Base-by-base conservation (phyloP, 2,329 filamentous ascomycete genomes). In the Xylaria polymorpha region DNA sequence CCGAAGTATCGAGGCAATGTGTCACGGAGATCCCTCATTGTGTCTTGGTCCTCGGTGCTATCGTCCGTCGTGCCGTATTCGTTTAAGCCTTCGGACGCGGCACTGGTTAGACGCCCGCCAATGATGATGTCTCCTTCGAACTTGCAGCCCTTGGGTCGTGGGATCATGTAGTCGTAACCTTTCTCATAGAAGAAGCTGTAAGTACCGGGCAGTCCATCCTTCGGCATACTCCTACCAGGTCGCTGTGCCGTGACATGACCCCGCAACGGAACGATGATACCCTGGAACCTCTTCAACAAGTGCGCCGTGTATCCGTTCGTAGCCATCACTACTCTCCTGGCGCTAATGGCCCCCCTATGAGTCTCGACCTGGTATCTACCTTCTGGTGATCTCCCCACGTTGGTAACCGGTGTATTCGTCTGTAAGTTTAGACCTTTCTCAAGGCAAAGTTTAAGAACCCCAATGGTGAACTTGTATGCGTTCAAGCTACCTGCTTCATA, bases 151-250 rank as follows among this genome's bases (percentile, higher is more conserved):
- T 81, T 77, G 0, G 85, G 85, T 1, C 87, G 83, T 1, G 86
- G 83, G 9, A 92, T 86, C 83, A 92, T 88, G 77, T 92, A 92
- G 69, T 92, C 90, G 74, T 90, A 91, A 0, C 89, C 88, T 29
- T 81, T 79, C 1, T 82, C 81, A 74, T 88, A 89, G 32, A 90
- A 86, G 71, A 92, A 89, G 22, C 85, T 89, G 73, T 90, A 91
- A 1, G 88, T 89, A 1, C 81, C 83, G 6, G 79, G 76, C 35
- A 88, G 74, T 12, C 83, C 80, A 0, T 71, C 76, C 1, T 64
- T 66, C 2, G 83, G 82, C 70, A 83, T 78, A 3, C 60, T 72
- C 74, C 70, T 55, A 12, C 82, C 77, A 57, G 80, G 72, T 25
- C 79, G 61, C 50, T 81, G 81, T 6, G 84, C 84, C 1, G 83